phyloP scores from a whole-genome alignment of 2,329 filamentous ascomycete genomes.

The Ilyonectria robusta region DNA sequence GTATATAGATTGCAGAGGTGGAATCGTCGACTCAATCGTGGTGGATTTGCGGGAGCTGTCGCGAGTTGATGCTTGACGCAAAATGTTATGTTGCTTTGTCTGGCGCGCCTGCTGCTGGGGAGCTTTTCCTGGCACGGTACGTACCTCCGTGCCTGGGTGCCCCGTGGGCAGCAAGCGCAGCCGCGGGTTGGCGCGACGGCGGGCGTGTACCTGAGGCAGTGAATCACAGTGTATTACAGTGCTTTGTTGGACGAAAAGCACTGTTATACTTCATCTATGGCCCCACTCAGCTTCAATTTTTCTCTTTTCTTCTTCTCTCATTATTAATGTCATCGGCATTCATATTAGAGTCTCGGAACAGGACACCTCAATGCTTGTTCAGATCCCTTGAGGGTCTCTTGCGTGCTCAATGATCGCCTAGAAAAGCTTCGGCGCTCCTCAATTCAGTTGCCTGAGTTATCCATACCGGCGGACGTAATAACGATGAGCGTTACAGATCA shows the following conservation, averaged over 20 bases:
- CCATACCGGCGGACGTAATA: conserved; percentile 60
- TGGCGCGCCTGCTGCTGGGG: conserved; percentile 35
- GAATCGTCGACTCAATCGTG: conserved; percentile 23
- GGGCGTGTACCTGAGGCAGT: conserved; percentile 5
- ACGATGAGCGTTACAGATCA: conserved; percentile 64
- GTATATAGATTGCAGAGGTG: conserved; percentile 13
- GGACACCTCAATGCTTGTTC: conserved; percentile 91
- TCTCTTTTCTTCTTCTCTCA: conserved; percentile 56
- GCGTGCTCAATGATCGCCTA: conserved; percentile 99
- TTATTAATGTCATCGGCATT: conserved; percentile 86
- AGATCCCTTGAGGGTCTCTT: conserved; percentile 84
- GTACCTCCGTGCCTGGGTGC: conserved; percentile 35
- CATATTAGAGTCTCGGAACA: conserved; percentile 99
- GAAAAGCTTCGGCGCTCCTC: conserved; percentile 82
- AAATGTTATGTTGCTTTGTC: conserved; percentile 46
- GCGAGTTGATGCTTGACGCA: conserved; percentile 37
- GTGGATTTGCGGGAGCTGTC: conserved; percentile 31
- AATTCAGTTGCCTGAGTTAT: conserved; percentile 76
- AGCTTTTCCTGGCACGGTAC: conserved; percentile 35
- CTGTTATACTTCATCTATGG: conserved; percentile 44
- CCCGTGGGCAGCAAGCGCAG: conserved; percentile 6
- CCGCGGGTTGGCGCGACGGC: conserved; percentile 34
- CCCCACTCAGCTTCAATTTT: conserved; percentile 48
- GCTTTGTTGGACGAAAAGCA: conserved; percentile 16
- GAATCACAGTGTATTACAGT: conserved; percentile 27